These are phyloP conservation scores for Buxus sempervirens DNA, from an alignment of 164 flowering plant species.

Conservation along the genomic window DNA sequence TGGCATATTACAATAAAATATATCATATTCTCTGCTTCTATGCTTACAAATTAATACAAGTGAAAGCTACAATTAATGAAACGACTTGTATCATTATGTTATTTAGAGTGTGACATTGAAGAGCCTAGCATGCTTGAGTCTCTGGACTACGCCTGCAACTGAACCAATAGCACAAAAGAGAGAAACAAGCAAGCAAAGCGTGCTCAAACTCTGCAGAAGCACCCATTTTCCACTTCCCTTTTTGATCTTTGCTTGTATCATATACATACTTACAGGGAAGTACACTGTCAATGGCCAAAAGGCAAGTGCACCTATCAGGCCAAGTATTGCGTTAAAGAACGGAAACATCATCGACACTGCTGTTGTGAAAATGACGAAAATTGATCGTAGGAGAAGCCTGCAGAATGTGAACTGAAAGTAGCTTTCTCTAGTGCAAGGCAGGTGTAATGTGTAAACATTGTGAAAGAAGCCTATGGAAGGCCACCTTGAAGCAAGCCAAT, in stretches of 20 bases:
- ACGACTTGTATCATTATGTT: no score
- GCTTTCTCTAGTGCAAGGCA: no score
- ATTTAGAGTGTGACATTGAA: constrained; percentile 5
- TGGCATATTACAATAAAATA: no score
- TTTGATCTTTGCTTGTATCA: constrained; percentile 28
- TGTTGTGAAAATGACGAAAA: constrained; percentile 27
- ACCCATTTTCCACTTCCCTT: constrained; percentile 29
- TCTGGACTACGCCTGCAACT: constrained; percentile 24
- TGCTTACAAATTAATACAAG: no score
- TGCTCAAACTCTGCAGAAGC: constrained; percentile 22
- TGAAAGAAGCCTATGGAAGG: constrained; percentile 17
- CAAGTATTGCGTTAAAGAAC: constrained; percentile 43
- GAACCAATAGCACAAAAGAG: constrained; percentile 32
- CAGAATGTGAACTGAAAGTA: constrained; percentile 17
- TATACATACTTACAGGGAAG: no score
- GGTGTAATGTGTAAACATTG: constrained; percentile 9
- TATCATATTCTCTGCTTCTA: no score
- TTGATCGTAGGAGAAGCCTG: constrained; percentile 26
- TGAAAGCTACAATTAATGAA: no score
- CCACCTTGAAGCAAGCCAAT: constrained; percentile 14
- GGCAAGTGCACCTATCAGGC: constrained; percentile 32
- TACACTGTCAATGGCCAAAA: constrained; percentile 39
- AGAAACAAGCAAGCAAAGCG: constrained; percentile 17
- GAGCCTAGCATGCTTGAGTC: constrained; percentile 23
- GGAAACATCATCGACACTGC: constrained; percentile 39